Evolutionary conservation across 768 basidiomycete species (phyloP), one percentile per base, ranked within the genome.

Genomic region (Leccinum rimulosum): DNA sequence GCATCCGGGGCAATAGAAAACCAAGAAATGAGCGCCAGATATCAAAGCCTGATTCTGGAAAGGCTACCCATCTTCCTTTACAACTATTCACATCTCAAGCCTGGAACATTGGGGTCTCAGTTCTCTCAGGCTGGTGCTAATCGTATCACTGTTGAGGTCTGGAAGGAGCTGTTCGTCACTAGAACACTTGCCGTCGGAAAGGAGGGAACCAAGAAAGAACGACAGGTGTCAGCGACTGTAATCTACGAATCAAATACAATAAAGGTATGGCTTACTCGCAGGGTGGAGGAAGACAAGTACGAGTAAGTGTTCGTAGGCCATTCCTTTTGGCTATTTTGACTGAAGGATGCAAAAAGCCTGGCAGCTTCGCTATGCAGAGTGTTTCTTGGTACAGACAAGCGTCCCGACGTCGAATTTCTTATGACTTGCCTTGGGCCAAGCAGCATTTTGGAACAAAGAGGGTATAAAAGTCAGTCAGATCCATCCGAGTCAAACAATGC

Each of bases 391-490:
- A 11, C 82, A 3, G 86, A 86, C 0, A 88, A 88, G 68, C 82
- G 85, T 19, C 91, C 93, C 65, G 95, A 98, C 68, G 85, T 90
- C 0, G 75, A 97, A 9, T 73, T 97, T 10, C 87, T 98, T 62
- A 88, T 91, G 82, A 95, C 93, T 0, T 91, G 97, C 53, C 79
- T 98, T 25, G 95, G 93, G 0, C 91, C 95, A 60, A 74, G 95
- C 19, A 80, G 84, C 55, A 84, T 91, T 7, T 74, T 96, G 60
- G 86, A 86, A 65, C 77, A 91, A 40, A 77, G 92, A 62, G 93
- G 92, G 8, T 95, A 90, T 69, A 89, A 92, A 68, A 86, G 91
- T 88, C 64, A 15, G 76, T 65, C 6, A 12, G 1, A 53, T 49
- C 45, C 45, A 9, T 22, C 4, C 28, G 57, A 9, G 33, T 28